Conservation (phyloP, 2,329 filamentous ascomycete genomes). For the Diplocarpon rosae region DNA sequence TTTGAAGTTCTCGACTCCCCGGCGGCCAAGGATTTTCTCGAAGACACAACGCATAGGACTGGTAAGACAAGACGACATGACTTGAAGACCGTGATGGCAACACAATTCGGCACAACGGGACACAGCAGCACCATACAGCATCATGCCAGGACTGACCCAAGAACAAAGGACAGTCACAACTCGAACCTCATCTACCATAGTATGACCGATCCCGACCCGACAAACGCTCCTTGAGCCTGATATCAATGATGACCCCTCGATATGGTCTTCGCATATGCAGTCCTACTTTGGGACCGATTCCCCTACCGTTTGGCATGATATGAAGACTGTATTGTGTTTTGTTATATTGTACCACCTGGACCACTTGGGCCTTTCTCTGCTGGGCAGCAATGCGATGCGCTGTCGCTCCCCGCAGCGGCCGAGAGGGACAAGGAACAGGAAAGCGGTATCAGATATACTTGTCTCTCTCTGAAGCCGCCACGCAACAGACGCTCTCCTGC, state of each 20-base stretch:
- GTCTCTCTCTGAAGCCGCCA: conserved; percentile 24
- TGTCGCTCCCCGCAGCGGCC: conserved; percentile 9
- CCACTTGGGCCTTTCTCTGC: not conserved
- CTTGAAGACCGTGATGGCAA: too few species aligned
- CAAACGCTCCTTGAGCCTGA: not conserved
- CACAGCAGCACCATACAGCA: too few species aligned
- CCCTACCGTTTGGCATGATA: not conserved
- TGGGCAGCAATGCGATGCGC: conserved; percentile 26
- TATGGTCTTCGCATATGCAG: not conserved
- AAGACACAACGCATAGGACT: too few species aligned
- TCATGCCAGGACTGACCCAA: too few species aligned
- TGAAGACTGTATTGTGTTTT: not conserved
- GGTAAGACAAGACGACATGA: too few species aligned
- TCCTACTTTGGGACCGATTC: not conserved
- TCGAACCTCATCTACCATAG: not conserved
- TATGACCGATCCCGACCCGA: not conserved
- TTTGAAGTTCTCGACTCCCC: too few species aligned
- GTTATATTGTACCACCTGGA: not conserved
- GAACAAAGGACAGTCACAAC: too few species aligned
- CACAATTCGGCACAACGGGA: too few species aligned
- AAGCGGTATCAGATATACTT: conserved; percentile 18
- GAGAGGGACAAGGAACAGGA: conserved; percentile 1
- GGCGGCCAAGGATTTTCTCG: too few species aligned
- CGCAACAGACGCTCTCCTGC: conserved; percentile 10
- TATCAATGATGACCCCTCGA: not conserved